Percentiles rank a stretch among this genome's conserved stretches.
These are phyloP conservation scores for Rhynchosporium agropyri DNA, from an alignment of 2,329 filamentous ascomycete species.

Conservation along the genomic window DNA sequence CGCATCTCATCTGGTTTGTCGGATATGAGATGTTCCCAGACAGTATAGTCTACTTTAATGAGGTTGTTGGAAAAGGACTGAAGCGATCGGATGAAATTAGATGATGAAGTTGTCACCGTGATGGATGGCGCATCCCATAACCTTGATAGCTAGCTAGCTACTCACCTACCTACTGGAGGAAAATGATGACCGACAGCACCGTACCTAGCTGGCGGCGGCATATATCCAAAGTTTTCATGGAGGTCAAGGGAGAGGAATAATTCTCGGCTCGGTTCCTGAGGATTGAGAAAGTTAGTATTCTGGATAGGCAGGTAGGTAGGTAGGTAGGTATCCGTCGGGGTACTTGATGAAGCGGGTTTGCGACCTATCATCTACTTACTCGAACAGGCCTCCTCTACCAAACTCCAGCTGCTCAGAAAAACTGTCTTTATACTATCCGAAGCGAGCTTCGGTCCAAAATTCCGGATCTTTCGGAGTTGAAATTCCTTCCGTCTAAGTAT, in stretches of 20 bases:
- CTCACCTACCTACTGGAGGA: background rate
- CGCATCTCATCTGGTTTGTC: background rate
- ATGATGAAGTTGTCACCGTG: background rate
- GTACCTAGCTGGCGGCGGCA: background rate
- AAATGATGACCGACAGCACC: background rate
- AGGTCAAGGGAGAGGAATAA: background rate
- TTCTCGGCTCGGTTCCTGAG: slow-evolving; percentile 3
- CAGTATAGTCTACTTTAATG: no score
- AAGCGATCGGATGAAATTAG: no score
- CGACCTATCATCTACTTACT: no score
- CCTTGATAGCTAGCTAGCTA: background rate
- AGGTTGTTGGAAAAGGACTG: background rate
- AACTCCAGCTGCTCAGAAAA: accelerated
- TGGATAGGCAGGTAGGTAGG: background rate
- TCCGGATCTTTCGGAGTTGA: no score
- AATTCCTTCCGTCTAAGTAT: no score
- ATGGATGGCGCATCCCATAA: background rate
- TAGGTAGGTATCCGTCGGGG: slow-evolving; percentile 8
- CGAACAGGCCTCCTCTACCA: no score
- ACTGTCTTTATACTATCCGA: no score
- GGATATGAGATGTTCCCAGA: no score
- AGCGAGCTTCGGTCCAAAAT: no score
- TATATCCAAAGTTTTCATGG: slow-evolving; percentile 3
- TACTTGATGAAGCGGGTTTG: no score
- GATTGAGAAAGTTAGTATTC: background rate